Base-by-base conservation (phyloP, 345 rosid genomes). In the Bruguiera parviflora region DNA sequence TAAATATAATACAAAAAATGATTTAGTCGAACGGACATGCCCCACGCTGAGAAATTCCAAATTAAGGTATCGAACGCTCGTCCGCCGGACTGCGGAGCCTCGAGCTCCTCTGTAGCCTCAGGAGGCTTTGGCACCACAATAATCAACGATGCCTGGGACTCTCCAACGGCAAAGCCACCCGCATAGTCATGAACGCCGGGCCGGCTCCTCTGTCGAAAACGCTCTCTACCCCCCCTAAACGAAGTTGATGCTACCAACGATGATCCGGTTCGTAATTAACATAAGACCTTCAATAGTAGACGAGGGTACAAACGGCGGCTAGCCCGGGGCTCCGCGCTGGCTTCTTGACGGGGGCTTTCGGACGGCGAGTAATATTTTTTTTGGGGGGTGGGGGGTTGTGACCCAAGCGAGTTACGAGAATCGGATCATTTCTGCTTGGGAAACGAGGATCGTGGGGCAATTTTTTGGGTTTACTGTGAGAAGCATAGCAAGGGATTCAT, bases 131-230 rank as follows among this genome's bases (percentile, higher is more conserved):
- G 69, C 4, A 53, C 84, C 58, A 73, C 65, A 4, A 78, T 84
- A 49, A 47, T 79, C 78, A 86, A 83, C 27, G 83, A 84, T 2
- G 74, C 63, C 65, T 73, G 61, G 29, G 83, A 53, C 18, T 19
- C 64, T 82, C 87, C 43, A 85, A 85, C 71, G 96, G 86, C 73
- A 73, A 83, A 8, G 89, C 77, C 37, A 71, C 75, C 5, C 74
- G 90, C 58, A 66, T 86, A 8, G 58, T 88, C 68, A 87, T 75
- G 18, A 66, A 73, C 71, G 57, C 87, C 0, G 81, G 85, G 57
- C 87, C 0, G 81, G 85, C 70, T 20, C 64, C 61, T 75, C 76
- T 28, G 83, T 73, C 22, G 85, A 84, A 63, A 80, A 66, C 69
- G 21, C 77, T 56, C 90, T 90, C n/a, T n/a, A n/a, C n/a, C n/a